phyloP scores from a whole-genome alignment of 176 grass and related monocot genomes.

The Aegilops longissima region DNA sequence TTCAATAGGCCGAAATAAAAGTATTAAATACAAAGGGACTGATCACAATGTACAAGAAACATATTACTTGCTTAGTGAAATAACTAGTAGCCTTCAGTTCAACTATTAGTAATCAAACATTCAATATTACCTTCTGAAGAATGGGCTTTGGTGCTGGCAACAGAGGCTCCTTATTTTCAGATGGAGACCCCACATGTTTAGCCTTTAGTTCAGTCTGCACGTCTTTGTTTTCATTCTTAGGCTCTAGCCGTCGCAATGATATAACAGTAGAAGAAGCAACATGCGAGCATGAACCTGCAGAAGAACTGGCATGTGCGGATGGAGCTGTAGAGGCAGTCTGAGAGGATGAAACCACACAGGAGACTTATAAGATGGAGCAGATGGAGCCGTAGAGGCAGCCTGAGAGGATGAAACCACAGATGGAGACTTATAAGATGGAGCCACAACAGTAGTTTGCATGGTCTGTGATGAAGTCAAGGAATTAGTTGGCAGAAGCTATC shows the following conservation, averaged over 20 bases:
- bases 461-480: conserved; percentile 33
- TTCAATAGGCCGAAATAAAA: conserved; percentile 58
- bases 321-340: conserved; percentile 13
- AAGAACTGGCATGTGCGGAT: conserved; percentile 16
- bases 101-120: not conserved
- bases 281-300: not conserved
- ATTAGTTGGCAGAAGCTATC: conserved; percentile 57
- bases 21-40: conserved; percentile 1
- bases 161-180: conserved; percentile 61
- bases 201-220: conserved; percentile 41
- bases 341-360: conserved; percentile 29
- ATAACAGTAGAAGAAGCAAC: conserved; percentile 30
- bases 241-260: conserved; percentile 22
- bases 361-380: conserved; percentile 17
- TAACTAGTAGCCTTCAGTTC: too few species aligned
- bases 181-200: conserved; percentile 37
- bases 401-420: conserved; percentile 29
- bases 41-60: conserved; percentile 17
- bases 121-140: conserved; percentile 58
- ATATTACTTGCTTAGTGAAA: not conserved
- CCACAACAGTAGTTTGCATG: conserved; percentile 19
- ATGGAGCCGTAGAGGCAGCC: conserved; percentile 11
- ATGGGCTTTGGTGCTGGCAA: conserved; percentile 66
- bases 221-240: conserved; percentile 39
- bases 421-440: conserved; percentile 22